A percentile compares a stretch with the other conserved stretches of the same genome.
Conservation (phyloP, 2,329 filamentous ascomycete species). For the Fusarium palustre region DNA sequence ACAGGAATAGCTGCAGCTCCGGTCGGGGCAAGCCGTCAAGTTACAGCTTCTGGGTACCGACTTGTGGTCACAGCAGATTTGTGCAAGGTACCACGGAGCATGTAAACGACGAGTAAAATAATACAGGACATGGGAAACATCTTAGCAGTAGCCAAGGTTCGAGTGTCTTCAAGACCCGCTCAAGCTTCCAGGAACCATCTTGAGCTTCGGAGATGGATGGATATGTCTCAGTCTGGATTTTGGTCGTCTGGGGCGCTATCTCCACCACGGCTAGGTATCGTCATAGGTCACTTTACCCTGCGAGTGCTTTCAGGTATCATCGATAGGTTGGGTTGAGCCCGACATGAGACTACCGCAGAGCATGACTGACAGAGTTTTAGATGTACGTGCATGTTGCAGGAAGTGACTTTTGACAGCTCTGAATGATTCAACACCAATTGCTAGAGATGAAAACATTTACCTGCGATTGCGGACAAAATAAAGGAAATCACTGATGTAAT, state of each 20-base stretch:
- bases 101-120: background rate
- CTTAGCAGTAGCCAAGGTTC: background rate
- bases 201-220: background rate
- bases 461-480: background rate
- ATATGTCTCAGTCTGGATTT: conserved; percentile 23
- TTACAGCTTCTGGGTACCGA: background rate
- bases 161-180: conserved; percentile 4
- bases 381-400: background rate
- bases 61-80: conserved; percentile 8
- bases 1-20: conserved; percentile 33
- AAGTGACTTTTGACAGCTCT: conserved; percentile 2
- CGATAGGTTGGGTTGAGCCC: conserved; percentile 35
- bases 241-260: conserved; percentile 27
- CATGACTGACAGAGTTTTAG: conserved; percentile 4
- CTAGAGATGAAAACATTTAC: background rate
- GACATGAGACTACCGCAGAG: conserved; percentile 17
- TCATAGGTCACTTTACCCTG: conserved; percentile 41
- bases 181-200: conserved; percentile 16
- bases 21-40: conserved; percentile 21
- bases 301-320: conserved; percentile 41
- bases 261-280: conserved; percentile 38
- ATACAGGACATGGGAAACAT: background rate
- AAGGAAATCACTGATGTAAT: conserved; percentile 1
- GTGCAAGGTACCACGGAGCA: background rate
- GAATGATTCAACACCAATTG: background rate